A percentile compares a stretch with the other conserved stretches of the same genome.
phyloP scores from a whole-genome alignment of 2,329 filamentous ascomycete genomes.

The Xylariaceae sp. region DNA sequence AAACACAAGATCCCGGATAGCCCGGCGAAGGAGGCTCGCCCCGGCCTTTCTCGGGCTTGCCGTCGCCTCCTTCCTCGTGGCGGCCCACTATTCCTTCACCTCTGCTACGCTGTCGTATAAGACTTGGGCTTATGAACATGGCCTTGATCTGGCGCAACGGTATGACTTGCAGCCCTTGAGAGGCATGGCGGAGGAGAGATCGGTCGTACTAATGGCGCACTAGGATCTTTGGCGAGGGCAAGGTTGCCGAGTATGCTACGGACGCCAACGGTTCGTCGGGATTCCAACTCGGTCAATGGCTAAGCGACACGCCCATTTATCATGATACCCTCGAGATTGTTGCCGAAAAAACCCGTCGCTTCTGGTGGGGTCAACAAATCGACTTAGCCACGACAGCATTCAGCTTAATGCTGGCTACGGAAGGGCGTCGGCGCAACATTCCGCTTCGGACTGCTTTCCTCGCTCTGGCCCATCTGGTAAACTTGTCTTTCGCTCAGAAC shows the following conservation, averaged over 20 bases:
- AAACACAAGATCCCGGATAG: conserved; percentile 32
- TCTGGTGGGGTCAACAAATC: conserved; percentile 59
- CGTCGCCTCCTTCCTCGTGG: conserved; percentile 25
- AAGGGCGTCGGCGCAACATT: conserved; percentile 53
- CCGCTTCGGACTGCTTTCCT: conserved; percentile 52
- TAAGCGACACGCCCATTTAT: conserved; percentile 47
- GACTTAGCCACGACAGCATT: conserved; percentile 50
- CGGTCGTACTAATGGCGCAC: background rate
- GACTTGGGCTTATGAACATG: conserved; percentile 36
- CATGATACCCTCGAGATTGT: conserved; percentile 50
- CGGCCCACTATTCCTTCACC: conserved; percentile 26
- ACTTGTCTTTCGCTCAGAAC: conserved; percentile 56
- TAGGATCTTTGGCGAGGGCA: conserved; percentile 20
- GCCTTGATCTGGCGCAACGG: conserved; percentile 27
- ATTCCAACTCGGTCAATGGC: conserved; percentile 44
- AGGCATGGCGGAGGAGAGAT: background rate
- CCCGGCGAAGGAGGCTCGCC: conserved; percentile 29
- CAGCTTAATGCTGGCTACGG: conserved; percentile 52
- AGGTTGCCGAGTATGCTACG: background rate
- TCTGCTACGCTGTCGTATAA: conserved; percentile 34
- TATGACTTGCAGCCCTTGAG: conserved; percentile 8
- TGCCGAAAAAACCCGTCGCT: conserved; percentile 47
- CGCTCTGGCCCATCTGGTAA: conserved; percentile 52
- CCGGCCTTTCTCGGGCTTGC: conserved; percentile 33
- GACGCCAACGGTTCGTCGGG: conserved; percentile 26